These are phyloP conservation scores for Protomyces pachydermus DNA, from an alignment of 1,139 yeast species.

Conservation along the genomic window DNA sequence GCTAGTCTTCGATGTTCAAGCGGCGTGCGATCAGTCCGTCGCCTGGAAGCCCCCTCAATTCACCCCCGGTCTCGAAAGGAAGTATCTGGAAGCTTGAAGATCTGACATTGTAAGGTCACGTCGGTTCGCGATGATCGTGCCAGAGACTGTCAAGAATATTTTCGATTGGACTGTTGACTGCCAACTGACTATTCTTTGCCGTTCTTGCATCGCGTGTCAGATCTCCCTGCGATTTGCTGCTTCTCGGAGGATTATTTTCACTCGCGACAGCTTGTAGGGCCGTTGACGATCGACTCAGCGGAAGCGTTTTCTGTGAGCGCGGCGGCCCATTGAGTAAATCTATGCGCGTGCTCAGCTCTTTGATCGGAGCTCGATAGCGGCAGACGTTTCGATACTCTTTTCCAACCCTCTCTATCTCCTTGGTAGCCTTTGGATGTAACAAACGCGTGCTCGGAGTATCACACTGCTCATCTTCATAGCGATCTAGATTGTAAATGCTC, in stretches of 20 bases:
- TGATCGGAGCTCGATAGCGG: slow-evolving; percentile 19
- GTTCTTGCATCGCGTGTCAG: background rate
- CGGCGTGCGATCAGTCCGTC: slow-evolving; percentile 21
- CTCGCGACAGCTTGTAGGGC: background rate
- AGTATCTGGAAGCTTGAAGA: slow-evolving; percentile 18
- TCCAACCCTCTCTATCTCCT: slow-evolving; percentile 26
- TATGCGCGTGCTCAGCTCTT: background rate
- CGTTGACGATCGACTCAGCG: background rate
- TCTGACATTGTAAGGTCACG: background rate
- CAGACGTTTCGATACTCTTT: slow-evolving; percentile 13
- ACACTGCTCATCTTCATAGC: background rate
- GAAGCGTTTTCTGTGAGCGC: background rate
- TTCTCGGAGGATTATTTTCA: background rate
- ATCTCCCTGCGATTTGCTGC: background rate
- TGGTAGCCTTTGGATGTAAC: slow-evolving; percentile 6
- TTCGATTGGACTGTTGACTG: background rate
- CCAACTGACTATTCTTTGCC: background rate
- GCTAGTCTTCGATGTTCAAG: background rate
- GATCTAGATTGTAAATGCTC: slow-evolving; percentile 3
- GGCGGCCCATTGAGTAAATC: background rate
- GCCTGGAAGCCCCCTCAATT: slow-evolving; percentile 17
- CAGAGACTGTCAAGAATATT: background rate
- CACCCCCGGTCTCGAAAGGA: slow-evolving; percentile 11
- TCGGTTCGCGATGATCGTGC: background rate
- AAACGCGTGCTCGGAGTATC: background rate